Conservation (phyloP, 495 filamentous ascomycete genomes). For the Penicillium samsonianum region DNA sequence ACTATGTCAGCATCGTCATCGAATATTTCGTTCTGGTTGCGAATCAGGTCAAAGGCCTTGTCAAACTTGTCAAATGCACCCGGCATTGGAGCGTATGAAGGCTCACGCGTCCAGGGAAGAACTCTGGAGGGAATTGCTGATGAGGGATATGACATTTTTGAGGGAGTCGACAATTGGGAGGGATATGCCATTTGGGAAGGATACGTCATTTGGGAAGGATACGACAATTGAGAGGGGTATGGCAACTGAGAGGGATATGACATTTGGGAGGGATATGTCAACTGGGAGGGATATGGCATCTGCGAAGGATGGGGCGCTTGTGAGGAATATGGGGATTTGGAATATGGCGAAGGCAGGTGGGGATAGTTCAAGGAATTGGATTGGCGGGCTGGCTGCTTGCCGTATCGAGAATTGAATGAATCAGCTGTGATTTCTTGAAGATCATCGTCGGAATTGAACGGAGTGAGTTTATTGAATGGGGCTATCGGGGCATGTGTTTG, state of each 20-base stretch:
- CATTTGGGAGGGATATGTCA: conserved; percentile 6
- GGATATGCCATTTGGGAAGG: background rate
- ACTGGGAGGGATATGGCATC: conserved; percentile 2
- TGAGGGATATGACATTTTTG: background rate
- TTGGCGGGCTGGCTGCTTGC: background rate
- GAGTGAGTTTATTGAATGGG: background rate
- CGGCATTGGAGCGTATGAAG: background rate
- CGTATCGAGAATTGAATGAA: conserved; percentile 19
- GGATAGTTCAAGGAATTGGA: background rate
- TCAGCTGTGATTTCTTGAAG: conserved; percentile 25
- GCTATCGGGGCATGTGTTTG: background rate
- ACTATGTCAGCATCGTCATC: conserved; percentile 23
- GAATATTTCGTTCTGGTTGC: conserved; percentile 20
- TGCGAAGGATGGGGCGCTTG: background rate
- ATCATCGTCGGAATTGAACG: conserved; percentile 22
- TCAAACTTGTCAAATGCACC: conserved; percentile 1
- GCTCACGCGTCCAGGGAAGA: background rate
- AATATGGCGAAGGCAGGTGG: background rate
- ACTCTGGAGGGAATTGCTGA: background rate
- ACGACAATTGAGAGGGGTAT: conserved; percentile 4
- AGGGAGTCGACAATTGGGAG: background rate
- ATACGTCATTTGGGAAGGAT: background rate
- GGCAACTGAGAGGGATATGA: background rate
- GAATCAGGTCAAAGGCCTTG: conserved; percentile 20
- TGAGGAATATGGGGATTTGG: background rate